Evolutionary conservation across 2,329 filamentous ascomycete species (phyloP), one percentile per base, ranked within the genome.

Genomic region (Pyrenochaeta sp.): DNA sequence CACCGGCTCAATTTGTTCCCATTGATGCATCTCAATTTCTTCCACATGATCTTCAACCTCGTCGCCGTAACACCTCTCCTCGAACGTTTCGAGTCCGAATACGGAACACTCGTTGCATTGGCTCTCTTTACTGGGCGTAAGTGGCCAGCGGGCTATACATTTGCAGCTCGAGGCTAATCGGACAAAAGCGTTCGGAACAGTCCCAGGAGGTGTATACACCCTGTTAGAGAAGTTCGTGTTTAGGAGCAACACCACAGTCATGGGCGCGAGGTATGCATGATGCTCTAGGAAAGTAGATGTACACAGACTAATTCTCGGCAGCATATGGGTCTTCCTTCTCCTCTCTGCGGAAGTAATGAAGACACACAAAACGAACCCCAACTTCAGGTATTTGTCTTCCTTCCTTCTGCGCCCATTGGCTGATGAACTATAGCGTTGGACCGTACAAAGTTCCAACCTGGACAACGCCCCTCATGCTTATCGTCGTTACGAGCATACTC

Each of bases 1-100:
- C 94, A 97, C 77, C 88, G 95, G 56, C 83, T 96, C 31, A 97
- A 97, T 73, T 96, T 94, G 0, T 99, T 92, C 71, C 92, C 93
- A 0, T 81, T 99, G 51, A 87, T 97, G 55, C 95, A 99, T 73
- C 76, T 87, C 39, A 90, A 89, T 66, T 83, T 96, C 73, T 81
- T 97, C 65, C 95, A 98, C 76, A 83, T 89, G 56, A 69, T 93
- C 47, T 79, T 96, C 71, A 97, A 98, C 76, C 75, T 92, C 20
- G 46, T 96, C 59, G 90, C 92, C 18, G 75, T 98, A 58, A 88
- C 89, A 33, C 95, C 95, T n/a, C 81, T 99, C 45, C 79, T 99
- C 74, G 94, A 97, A 77, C 86, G 93, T 56, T 99, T 98, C 76
- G 95, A 99, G 79, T 85, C 86, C 58, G 94, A 97, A 75, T 88